A percentile compares a stretch with the other conserved stretches of the same genome.
phyloP scores from a whole-genome alignment of 768 basidiomycete species.

The Coprinellus micaceus region DNA sequence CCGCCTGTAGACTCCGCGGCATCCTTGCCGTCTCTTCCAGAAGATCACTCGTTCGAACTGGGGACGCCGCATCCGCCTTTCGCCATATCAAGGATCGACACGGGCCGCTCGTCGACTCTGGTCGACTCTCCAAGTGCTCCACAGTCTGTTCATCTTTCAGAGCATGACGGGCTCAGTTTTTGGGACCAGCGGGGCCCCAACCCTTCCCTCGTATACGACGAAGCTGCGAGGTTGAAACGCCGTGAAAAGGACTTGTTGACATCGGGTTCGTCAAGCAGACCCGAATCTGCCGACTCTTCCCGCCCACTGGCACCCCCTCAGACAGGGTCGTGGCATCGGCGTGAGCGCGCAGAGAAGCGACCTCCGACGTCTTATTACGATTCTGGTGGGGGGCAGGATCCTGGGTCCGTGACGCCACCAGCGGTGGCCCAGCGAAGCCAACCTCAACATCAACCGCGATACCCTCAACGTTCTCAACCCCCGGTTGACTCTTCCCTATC shows the following conservation, averaged over 20 bases:
- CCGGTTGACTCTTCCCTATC: background rate
- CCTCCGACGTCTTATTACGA: background rate
- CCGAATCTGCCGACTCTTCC: background rate
- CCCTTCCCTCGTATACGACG: background rate
- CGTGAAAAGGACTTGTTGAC: background rate
- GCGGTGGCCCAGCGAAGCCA: background rate
- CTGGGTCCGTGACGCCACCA: no score
- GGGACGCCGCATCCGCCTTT: background rate
- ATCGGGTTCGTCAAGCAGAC: background rate
- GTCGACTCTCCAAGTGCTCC: background rate
- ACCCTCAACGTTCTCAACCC: background rate
- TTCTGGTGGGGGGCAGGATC: no score
- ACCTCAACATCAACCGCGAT: background rate
- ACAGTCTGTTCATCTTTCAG: slow-evolving; percentile 1
- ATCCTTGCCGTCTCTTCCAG: slow-evolving; percentile 7
- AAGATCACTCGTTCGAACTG: background rate
- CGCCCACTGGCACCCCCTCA: background rate
- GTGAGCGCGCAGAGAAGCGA: background rate
- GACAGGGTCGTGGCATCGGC: background rate
- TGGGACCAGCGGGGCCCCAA: background rate
- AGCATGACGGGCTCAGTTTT: background rate
- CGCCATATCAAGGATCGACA: background rate
- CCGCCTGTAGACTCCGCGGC: background rate
- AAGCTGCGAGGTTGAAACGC: background rate
- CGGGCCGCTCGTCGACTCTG: background rate